A percentile compares a stretch with the other conserved stretches of the same genome.
phyloP scores from a whole-genome alignment of 2,329 filamentous ascomycete species.

The Aureobasidium leucospermi region DNA sequence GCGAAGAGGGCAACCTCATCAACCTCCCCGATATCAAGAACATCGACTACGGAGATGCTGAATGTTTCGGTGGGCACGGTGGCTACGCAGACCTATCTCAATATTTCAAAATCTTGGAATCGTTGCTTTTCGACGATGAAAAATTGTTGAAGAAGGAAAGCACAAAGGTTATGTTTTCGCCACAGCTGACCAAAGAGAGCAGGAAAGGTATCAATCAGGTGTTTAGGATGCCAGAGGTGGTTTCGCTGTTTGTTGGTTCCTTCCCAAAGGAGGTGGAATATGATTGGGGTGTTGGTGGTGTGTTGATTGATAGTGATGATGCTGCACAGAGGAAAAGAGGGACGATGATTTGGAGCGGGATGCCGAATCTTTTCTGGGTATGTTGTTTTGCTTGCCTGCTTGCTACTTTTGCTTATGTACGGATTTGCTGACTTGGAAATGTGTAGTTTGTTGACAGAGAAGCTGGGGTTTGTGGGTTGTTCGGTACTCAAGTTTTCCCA shows the following conservation, averaged over 20 bases:
- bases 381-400: slow-evolving; percentile 16
- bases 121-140: slow-evolving; percentile 43
- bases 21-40: slow-evolving; percentile 14
- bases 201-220: slow-evolving; percentile 24
- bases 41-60: slow-evolving; percentile 22
- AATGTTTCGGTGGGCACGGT: slow-evolving; percentile 29
- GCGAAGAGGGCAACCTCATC: slow-evolving; percentile 16
- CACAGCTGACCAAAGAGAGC: slow-evolving; percentile 34
- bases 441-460: slow-evolving; percentile 27
- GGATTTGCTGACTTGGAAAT: neutral
- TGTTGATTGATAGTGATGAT: slow-evolving; percentile 33
- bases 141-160: slow-evolving; percentile 38
- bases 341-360: slow-evolving; percentile 39
- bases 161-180: slow-evolving; percentile 40
- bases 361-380: slow-evolving; percentile 39
- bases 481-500: slow-evolving; percentile 38
- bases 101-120: slow-evolving; percentile 40
- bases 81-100: slow-evolving; percentile 28
- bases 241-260: slow-evolving; percentile 29
- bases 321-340: slow-evolving; percentile 33
- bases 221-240: slow-evolving; percentile 24
- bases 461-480: slow-evolving; percentile 35
- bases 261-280: slow-evolving; percentile 22
- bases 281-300: slow-evolving; percentile 37
- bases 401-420: no score